Base-by-base conservation (phyloP, 495 filamentous ascomycete species). In the Collariella sp. region DNA sequence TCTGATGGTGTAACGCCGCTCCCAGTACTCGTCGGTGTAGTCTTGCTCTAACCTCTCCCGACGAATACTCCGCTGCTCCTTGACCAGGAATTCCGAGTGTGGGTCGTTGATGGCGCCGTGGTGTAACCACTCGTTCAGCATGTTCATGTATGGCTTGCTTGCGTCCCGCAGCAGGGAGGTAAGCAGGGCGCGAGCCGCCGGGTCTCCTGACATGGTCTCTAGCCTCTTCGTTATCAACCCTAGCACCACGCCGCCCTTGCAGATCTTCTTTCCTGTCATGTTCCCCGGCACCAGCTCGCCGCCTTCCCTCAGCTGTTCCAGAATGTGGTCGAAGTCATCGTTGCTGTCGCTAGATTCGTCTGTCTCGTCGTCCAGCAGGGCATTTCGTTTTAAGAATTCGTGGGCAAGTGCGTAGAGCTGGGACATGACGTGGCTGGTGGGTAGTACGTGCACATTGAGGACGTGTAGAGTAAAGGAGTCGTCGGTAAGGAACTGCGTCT, bases 1-100 rank as follows among this genome's bases (percentile, higher is more conserved):
- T 39, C 93, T 82, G 55, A 97, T 88, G 12, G 90, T 96, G 61
- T 98, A 98, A 52, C 93, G 79, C 67, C 95, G 89, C 63, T 97
- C 93, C 93, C 93, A 98, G 68, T 98, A 98, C 60, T 97, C 93
- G 63, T 98, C 93, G 0, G 91, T 97, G 61, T 96, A 98, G 69
- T 98, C 93, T 62, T 95, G 83, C 64, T 96, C 89, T 11, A 98
- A 72, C 61, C 86, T 80, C 62, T 96, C 94, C 18, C 93, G 80
- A 50, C 84, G 84, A 61, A 98, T 97, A 62, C 89, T 93, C 69
- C 91, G 91, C 65, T 95, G 90, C 67, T 98, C 93, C 58, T 89
- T 94, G 57, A 98, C 83, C 35, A 98, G 71, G 63, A 98, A 98
- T 66, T 98, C 93, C 12, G 80, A 82, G 66, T 96, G 94, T 2